phyloP scores from a whole-genome alignment of 345 rosid species.

The thale cress (Arabidopsis thaliana) region DNA sequence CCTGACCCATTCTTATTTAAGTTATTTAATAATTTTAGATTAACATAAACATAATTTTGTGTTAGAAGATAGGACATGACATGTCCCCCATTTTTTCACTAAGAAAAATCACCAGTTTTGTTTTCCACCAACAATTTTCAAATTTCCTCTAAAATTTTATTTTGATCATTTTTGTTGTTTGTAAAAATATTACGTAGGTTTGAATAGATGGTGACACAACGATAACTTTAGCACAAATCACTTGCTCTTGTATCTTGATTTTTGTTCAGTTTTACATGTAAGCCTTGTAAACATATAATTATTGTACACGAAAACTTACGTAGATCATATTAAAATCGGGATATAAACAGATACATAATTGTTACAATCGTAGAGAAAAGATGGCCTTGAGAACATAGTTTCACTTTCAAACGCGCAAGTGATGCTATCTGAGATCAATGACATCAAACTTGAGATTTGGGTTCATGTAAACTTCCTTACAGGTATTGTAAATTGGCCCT shows the following conservation, averaged over 20 bases:
- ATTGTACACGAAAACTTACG: constrained; percentile 18
- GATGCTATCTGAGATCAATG: constrained; percentile 77
- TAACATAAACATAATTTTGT: not conserved
- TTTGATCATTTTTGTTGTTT: no score
- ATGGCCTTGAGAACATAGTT: constrained; percentile 12
- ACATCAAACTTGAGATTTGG: constrained; percentile 77
- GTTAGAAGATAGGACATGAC: not conserved
- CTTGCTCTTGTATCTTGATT: not conserved
- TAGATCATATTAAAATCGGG: constrained; percentile 19
- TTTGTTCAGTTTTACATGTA: not conserved
- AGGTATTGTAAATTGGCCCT: constrained; percentile 80
- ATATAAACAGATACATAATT: constrained; percentile 24
- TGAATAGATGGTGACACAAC: no score
- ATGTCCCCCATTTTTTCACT: constrained; percentile 7
- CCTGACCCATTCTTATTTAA: constrained; percentile 13
- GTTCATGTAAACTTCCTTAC: constrained; percentile 91
- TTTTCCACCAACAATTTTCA: no score
- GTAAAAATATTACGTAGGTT: no score
- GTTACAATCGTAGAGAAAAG: constrained; percentile 17
- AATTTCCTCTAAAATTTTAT: no score
- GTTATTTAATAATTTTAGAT: not conserved
- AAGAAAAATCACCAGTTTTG: not conserved
- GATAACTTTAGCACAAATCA: not conserved
- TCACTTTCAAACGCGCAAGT: constrained; percentile 1
- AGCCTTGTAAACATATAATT: not conserved